phyloP scores from a whole-genome alignment of 2,329 filamentous ascomycete species.

The Cryphonectria carpinicola region DNA sequence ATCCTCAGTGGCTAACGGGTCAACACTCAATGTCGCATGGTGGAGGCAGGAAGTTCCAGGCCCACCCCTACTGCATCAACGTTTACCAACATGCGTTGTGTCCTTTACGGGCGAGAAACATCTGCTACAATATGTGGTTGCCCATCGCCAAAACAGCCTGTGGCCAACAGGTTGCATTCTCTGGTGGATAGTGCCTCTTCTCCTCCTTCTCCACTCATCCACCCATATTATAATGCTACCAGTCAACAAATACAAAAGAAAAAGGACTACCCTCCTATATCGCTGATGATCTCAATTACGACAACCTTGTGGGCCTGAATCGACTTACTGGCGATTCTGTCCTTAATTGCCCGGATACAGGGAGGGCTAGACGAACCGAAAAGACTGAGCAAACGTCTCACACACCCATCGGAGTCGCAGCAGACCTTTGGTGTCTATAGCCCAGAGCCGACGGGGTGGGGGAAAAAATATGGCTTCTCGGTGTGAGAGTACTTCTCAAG shows the following conservation, averaged over 20 bases:
- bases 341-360: not conserved
- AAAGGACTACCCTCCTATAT: not conserved
- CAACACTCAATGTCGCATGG: slow-evolving; percentile 15
- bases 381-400: not conserved
- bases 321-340: not conserved
- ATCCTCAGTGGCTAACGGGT: slow-evolving; percentile 10
- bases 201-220: not conserved
- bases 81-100: slow-evolving; percentile 13
- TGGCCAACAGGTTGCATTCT: not conserved
- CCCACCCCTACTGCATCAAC: slow-evolving; percentile 14
- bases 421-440: not conserved
- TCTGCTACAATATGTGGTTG: slow-evolving; percentile 4
- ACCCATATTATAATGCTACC: not conserved
- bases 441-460: not conserved
- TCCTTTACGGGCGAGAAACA: not conserved
- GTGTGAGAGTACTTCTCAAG: not conserved
- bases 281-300: not conserved
- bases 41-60: slow-evolving; percentile 18
- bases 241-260: not conserved
- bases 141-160: not conserved
- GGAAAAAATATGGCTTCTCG: not conserved
- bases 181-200: not conserved
- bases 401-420: not conserved
- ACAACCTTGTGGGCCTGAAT: not conserved
- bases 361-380: slow-evolving; percentile 2